Evolutionary conservation across 305 asterid genomes (phyloP), one percentile per base, ranked within the genome.

Genomic region (Fraxinus latifolia): DNA sequence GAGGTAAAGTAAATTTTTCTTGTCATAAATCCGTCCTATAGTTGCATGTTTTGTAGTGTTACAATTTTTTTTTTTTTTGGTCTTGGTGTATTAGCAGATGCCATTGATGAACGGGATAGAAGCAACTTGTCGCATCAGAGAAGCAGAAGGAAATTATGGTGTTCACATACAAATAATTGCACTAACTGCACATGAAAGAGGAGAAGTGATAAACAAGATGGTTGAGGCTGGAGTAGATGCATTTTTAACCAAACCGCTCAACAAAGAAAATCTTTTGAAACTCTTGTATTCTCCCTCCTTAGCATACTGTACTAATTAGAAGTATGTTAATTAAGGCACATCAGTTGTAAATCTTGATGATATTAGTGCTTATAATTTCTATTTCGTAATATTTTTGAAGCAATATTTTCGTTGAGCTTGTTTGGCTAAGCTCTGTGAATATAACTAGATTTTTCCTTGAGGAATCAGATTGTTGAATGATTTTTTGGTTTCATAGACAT

Each of bases 101-200:
- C 91, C 89, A 17, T 77, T 82, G 81, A 88, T 91, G 94, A 75
- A 86, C 71, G 92, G 93, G 8, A 77, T 23, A n/a, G 93, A 87
- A 33, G 89, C 93, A 71, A 90, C 90, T 0, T 31, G 77, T 36
- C 82, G 83, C 74, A 91, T 91, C 27, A 77, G 93, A 81, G 84
- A 86, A 71, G 82, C 14, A 0, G 93, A 90, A 85, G 65, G 74
- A 77, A 42, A 60, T 2, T 72, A 70, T 31, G 89, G 89, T 2
- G 83, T 87, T 73, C 91, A 34, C 23, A 88, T 85, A 0, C 87
- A 82, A 14, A 88, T 91, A 29, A 29, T 90, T 7, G 93, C 89
- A 9, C 77, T 90, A 44, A 88, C 90, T 1, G 93, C 93, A 0
- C 90, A 91, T 80, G 60, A 33, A 1, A 67, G 21, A 42, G 95